phyloP scores from a whole-genome alignment of 331 rosid species.

The Erythrophleum ivorense region DNA sequence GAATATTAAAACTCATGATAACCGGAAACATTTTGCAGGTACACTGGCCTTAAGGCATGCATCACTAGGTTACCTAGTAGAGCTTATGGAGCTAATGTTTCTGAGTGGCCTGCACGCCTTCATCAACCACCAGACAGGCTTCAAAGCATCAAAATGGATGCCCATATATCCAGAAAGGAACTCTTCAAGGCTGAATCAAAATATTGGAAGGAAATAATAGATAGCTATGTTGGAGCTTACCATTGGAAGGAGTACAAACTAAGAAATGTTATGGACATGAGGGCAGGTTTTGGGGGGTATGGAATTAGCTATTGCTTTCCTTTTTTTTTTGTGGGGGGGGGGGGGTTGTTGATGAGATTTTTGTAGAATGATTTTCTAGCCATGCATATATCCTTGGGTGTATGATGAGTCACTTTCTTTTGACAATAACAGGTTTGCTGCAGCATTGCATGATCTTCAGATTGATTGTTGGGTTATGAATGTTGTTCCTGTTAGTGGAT shows the following conservation, averaged over 20 bases:
- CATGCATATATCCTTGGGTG: constrained; percentile 10
- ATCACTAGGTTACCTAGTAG: constrained; percentile 66
- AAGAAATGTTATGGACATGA: constrained; percentile 88
- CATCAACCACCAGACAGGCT: constrained; percentile 80
- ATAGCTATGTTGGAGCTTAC: constrained; percentile 64
- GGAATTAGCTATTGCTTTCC: constrained; percentile 3
- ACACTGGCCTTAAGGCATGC: constrained; percentile 70
- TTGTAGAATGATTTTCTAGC: constrained; percentile 21
- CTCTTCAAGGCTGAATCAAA: constrained; percentile 78
- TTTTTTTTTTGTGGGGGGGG: neutral
- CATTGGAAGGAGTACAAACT: constrained; percentile 65
- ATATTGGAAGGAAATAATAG: constrained; percentile 83
- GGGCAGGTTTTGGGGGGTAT: constrained; percentile 96
- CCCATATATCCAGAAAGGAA: constrained; percentile 78
- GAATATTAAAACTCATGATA: constrained; percentile 13
- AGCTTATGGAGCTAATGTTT: constrained; percentile 73
- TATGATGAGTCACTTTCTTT: constrained; percentile 37
- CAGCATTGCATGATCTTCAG: constrained; percentile 64
- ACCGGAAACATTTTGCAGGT: constrained; percentile 54
- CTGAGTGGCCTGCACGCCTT: constrained; percentile 80
- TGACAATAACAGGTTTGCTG: constrained; percentile 76
- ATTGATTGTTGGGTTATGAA: constrained; percentile 88
- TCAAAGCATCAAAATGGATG: constrained; percentile 77
- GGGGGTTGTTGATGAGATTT: neutral
- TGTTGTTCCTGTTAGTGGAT: constrained; percentile 78